Percentiles rank a stretch among this genome's conserved stretches.
Evolutionary conservation across 2,329 filamentous ascomycete genomes (phyloP).

Genomic region (Sordariomycetes sp.): DNA sequence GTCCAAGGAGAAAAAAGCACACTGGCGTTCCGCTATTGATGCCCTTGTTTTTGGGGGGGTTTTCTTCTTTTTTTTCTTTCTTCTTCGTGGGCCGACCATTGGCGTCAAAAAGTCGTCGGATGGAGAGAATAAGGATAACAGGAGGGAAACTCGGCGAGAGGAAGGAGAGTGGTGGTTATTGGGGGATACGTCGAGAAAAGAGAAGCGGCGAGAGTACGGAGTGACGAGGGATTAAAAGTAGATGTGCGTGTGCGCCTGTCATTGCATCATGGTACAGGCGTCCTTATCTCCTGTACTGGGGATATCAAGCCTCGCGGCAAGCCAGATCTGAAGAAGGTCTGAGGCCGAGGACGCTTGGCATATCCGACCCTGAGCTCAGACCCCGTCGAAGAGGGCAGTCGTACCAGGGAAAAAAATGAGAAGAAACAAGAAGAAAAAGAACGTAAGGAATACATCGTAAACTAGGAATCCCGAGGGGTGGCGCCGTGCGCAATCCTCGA

Average conservation of each 20-base stretch:
- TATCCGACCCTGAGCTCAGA: slow-evolving; percentile 34
- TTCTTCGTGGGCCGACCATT: neutral
- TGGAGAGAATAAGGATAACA: neutral
- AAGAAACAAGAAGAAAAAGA: slow-evolving; percentile 17
- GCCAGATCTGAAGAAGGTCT: slow-evolving; percentile 47
- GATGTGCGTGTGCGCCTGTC: slow-evolving; percentile 2
- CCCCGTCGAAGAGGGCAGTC: slow-evolving; percentile 4
- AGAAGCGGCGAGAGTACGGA: slow-evolving; percentile 3
- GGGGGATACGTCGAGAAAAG: slow-evolving; percentile 1
- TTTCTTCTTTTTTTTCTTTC: neutral
- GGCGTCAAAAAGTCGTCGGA: neutral
- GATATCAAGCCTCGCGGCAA: slow-evolving; percentile 49
- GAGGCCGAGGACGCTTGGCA: slow-evolving; percentile 33
- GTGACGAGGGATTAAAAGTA: slow-evolving; percentile 4
- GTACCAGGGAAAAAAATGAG: slow-evolving; percentile 8
- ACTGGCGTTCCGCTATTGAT: neutral
- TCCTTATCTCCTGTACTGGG: slow-evolving; percentile 5
- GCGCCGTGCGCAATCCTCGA: neutral
- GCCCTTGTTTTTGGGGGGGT: neutral
- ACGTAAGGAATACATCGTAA: slow-evolving; percentile 9
- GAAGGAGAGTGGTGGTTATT: neutral
- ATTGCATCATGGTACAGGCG: slow-evolving; percentile 4
- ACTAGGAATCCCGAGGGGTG: slow-evolving; percentile 2
- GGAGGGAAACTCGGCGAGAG: neutral
- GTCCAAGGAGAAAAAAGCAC: neutral